phyloP scores from a whole-genome alignment of 164 flowering plant species.

The Litsea cubeba region DNA sequence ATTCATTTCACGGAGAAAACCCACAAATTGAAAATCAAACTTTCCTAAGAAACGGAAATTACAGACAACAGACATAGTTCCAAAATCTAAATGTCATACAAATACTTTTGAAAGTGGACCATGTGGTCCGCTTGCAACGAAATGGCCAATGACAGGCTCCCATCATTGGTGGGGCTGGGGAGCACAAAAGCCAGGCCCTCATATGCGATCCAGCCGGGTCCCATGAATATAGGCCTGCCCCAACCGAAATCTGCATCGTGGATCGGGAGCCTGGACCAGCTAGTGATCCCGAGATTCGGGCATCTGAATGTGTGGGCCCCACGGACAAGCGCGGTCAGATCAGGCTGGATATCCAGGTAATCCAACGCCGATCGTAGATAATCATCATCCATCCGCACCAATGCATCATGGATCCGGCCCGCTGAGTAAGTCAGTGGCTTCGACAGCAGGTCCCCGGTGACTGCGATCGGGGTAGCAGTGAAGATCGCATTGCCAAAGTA shows the following conservation, averaged over 20 bases:
- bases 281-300: slow-evolving; percentile 65
- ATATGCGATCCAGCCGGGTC: slow-evolving; percentile 59
- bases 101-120: slow-evolving; percentile 40
- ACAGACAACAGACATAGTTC: no score
- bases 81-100: slow-evolving; percentile 35
- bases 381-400: slow-evolving; percentile 50
- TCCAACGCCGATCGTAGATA: slow-evolving; percentile 70
- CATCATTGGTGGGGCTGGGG: slow-evolving; percentile 56
- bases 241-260: slow-evolving; percentile 79
- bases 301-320: slow-evolving; percentile 62
- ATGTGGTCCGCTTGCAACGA: slow-evolving; percentile 47
- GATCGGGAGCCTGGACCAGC: slow-evolving; percentile 64
- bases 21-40: no score
- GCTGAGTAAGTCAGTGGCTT: slow-evolving; percentile 56
- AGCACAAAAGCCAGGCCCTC: slow-evolving; percentile 57
- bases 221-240: slow-evolving; percentile 76
- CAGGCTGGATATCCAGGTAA: slow-evolving; percentile 64
- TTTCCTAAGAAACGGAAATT: no score
- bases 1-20: no score
- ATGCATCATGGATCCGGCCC: slow-evolving; percentile 39
- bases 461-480: slow-evolving; percentile 49
- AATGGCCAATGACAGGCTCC: slow-evolving; percentile 58
- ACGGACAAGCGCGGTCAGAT: slow-evolving; percentile 45
- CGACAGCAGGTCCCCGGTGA: slow-evolving; percentile 40
- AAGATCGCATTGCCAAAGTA: slow-evolving; percentile 73